Evolutionary conservation across 768 basidiomycete genomes (phyloP).

Genomic region (Atractiella rhizophila): DNA sequence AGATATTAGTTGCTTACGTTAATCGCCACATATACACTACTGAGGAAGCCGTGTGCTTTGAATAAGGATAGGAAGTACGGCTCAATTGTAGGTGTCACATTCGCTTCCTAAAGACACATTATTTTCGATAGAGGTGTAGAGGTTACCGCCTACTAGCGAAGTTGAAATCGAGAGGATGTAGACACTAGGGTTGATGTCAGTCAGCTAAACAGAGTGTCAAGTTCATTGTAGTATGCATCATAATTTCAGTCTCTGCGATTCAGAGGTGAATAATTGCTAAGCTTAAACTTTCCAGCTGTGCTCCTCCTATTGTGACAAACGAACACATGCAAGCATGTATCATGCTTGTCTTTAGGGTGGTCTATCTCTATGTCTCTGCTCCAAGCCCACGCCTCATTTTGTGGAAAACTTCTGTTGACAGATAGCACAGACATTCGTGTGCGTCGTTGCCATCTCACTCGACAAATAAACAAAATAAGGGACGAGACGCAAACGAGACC

Average conservation of each 20-base stretch:
- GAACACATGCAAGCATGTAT: background rate
- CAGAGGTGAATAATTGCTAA: background rate
- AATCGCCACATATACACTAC: slow-evolving; percentile 12
- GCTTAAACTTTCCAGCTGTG: slow-evolving; percentile 8
- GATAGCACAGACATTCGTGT: too few relatives aligned
- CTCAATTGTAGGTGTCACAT: slow-evolving; percentile 15
- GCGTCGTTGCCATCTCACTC: too few relatives aligned
- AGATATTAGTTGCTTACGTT: slow-evolving; percentile 7
- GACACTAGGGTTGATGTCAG: slow-evolving; percentile 1
- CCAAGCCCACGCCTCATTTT: too few relatives aligned
- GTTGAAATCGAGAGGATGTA: slow-evolving; percentile 15
- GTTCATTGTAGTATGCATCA: background rate
- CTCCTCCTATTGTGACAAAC: slow-evolving; percentile 2
- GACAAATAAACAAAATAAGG: too few relatives aligned
- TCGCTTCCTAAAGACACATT: too few relatives aligned
- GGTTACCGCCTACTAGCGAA: too few relatives aligned
- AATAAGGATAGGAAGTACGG: slow-evolving; percentile 16
- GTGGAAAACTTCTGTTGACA: too few relatives aligned
- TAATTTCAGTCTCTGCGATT: background rate
- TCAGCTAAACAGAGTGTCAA: background rate
- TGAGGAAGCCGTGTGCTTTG: slow-evolving; percentile 13
- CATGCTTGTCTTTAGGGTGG: background rate
- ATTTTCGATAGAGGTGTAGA: too few relatives aligned
- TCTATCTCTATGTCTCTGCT: too few relatives aligned
- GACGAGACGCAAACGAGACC: too few relatives aligned